These are phyloP conservation scores for Henckelia pumila DNA, from an alignment of 257 asterid species.

Conservation along the genomic window DNA sequence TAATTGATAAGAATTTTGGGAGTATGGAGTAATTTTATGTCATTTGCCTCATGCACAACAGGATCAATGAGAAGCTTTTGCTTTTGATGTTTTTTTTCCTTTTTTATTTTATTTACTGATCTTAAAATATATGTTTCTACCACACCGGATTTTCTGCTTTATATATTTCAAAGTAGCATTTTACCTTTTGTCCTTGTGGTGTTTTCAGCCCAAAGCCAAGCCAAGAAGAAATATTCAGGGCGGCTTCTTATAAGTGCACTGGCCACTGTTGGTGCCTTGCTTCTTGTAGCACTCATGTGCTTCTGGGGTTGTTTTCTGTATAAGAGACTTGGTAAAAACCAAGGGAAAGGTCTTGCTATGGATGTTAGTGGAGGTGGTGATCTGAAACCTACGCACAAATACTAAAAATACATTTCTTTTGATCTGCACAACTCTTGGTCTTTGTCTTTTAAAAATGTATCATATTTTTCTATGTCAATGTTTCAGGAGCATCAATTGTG, in stretches of 20 bases:
- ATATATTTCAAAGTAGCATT: neutral
- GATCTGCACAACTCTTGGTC: neutral
- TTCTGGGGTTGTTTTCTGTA: conserved; percentile 91
- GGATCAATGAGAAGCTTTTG: conserved; percentile 4
- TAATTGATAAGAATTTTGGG: neutral
- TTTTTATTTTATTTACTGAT: no score
- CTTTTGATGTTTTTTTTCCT: neutral
- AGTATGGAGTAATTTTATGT: neutral
- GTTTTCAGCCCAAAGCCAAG: conserved; percentile 51
- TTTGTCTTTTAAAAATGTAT: conserved; percentile 3
- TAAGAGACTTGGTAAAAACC: conserved; percentile 78
- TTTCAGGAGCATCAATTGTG: conserved; percentile 89
- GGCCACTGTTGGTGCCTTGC: conserved; percentile 92
- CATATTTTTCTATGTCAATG: conserved; percentile 19
- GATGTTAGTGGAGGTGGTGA: conserved; percentile 76
- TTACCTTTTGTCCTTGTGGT: conserved; percentile 25
- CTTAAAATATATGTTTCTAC: conserved; percentile 12
- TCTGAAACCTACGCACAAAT: conserved; percentile 34
- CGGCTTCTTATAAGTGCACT: conserved; percentile 83
- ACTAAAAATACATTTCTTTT: conserved; percentile 3
- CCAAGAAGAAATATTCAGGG: conserved; percentile 71
- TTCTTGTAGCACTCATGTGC: conserved; percentile 91
- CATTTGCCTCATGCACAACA: neutral
- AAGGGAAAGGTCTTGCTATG: conserved; percentile 66
- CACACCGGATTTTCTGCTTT: conserved; percentile 5